A percentile compares a stretch with the other conserved stretches of the same genome.
Conservation (phyloP, 495 filamentous ascomycete genomes). For the Penicillium paxilli region DNA sequence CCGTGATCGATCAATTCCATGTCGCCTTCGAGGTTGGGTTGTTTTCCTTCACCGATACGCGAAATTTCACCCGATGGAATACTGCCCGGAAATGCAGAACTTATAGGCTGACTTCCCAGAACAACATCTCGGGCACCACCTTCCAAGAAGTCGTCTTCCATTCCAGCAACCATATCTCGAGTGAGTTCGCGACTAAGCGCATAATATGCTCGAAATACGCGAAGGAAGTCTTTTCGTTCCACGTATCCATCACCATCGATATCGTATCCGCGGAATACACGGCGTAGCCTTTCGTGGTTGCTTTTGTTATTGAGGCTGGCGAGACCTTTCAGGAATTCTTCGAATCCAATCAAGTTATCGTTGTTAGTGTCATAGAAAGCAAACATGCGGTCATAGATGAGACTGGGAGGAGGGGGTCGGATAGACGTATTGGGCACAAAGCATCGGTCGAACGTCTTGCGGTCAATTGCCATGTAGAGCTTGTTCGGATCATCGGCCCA, state of each 20-base stretch:
- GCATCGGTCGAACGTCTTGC: slow-evolving; percentile 85
- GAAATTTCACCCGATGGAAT: slow-evolving; percentile 60
- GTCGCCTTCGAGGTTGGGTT: slow-evolving; percentile 57
- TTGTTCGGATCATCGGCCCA: slow-evolving; percentile 81
- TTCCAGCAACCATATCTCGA: slow-evolving; percentile 74
- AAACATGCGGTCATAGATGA: slow-evolving; percentile 95
- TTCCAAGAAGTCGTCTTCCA: slow-evolving; percentile 78
- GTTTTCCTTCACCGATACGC: slow-evolving; percentile 64
- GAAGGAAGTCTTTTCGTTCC: slow-evolving; percentile 83
- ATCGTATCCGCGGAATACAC: slow-evolving; percentile 88
- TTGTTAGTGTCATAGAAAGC: slow-evolving; percentile 90
- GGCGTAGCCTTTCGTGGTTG: slow-evolving; percentile 61
- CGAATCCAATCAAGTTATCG: slow-evolving; percentile 89
- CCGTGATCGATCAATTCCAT: slow-evolving; percentile 57
- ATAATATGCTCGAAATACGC: slow-evolving; percentile 90
- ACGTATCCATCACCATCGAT: slow-evolving; percentile 88
- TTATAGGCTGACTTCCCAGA: slow-evolving; percentile 74
- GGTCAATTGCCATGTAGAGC: slow-evolving; percentile 80
- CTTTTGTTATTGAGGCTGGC: slow-evolving; percentile 74
- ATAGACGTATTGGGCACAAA: slow-evolving; percentile 80
- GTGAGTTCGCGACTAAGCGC: slow-evolving; percentile 82
- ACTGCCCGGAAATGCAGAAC: slow-evolving; percentile 65
- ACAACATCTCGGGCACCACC: slow-evolving; percentile 74
- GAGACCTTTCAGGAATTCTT: slow-evolving; percentile 85
- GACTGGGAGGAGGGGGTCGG: slow-evolving; percentile 74